Percentiles rank a stretch among this genome's conserved stretches.
phyloP scores from a whole-genome alignment of 176 grass and related monocot species.

The Raddia distichophylla region DNA sequence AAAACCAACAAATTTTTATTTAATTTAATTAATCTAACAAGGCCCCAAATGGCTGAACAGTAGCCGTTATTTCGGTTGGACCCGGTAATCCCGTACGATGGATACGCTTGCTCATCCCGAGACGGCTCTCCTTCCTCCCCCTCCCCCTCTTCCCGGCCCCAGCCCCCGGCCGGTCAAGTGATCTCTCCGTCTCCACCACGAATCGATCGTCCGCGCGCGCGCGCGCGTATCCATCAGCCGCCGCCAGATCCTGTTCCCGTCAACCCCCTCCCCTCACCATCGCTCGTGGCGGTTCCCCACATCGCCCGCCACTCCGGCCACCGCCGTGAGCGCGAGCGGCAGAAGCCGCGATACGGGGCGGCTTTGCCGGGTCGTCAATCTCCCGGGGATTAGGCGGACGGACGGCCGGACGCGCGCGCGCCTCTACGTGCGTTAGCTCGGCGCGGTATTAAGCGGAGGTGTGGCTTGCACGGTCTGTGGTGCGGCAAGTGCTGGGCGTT shows the following conservation, averaged over 20 bases:
- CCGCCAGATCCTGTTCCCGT: slow-evolving; percentile 20
- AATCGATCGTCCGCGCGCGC: background rate
- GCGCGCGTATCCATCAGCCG: slow-evolving; percentile 5
- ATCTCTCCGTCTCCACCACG: background rate
- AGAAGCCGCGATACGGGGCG: slow-evolving; percentile 28
- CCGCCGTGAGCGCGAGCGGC: background rate
- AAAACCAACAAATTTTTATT: too few species aligned
- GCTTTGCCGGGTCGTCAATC: background rate
- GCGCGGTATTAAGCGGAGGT: background rate
- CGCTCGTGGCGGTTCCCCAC: background rate
- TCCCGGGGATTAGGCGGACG: background rate
- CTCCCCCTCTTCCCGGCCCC: background rate
- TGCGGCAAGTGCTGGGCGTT: background rate
- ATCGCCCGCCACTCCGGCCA: background rate
- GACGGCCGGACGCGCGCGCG: too few species aligned
- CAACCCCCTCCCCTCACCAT: slow-evolving; percentile 20
- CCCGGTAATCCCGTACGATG: too few species aligned
- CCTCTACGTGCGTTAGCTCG: too few species aligned
- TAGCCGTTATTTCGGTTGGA: slow-evolving; percentile 35
- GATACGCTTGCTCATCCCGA: background rate
- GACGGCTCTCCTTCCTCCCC: slow-evolving; percentile 20
- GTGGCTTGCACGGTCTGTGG: slow-evolving; percentile 31
- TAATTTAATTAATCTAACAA: too few species aligned
- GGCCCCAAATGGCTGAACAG: too few species aligned
- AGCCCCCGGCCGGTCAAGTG: background rate